Evolutionary conservation across 352 stramenopile species (phyloP), one percentile per base, ranked within the genome.

Genomic region (Pythium sp.): DNA sequence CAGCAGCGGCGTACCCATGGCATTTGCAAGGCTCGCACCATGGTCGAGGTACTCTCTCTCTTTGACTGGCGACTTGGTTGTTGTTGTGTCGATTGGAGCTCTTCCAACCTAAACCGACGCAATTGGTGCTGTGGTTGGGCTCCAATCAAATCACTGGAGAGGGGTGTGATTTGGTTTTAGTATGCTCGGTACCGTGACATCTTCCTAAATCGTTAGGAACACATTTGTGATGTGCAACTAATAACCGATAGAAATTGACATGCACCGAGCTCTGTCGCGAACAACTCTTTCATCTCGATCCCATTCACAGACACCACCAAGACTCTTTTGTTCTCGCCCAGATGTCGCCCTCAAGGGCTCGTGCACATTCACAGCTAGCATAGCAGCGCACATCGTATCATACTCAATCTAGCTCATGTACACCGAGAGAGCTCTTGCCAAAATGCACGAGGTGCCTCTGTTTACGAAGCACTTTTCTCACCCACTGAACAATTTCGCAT

Each of bases 101-200:
- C 3, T 34, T 61, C 20, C 38, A 24, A 26, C 43, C 43, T 51
- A 18, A 51, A 51, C 1, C 43, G 18, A 4, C 28, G 26, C 14
- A 18, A 38, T 15, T 20, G 22, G 53, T 12, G 9, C 14, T 47
- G 28, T 62, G n/a, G 20, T 34, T 49, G 34, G 49, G 47, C 26
- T 57, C 64, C 64, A 69, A 34, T 58, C 64, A 69, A 69, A 69
- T n/a, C 8, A 30, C 11, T 28, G 20, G 34, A 62, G 28, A 26
- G 5, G 54, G 55, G 57, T 64, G 64, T 61, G 5, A 64, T 26
- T 34, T 47, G 18, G 22, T 5, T 30, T 58, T 6, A 63, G 28
- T 64, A 69, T 64, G 9, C 1, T n/a, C 5, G 0, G 1, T 0
- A 2, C 38, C 1, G 24, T 61, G 62, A 2, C 62, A 53, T 67